These are phyloP conservation scores for Verticillium longisporum DNA, from an alignment of 2,329 filamentous ascomycete species.

Conservation along the genomic window DNA sequence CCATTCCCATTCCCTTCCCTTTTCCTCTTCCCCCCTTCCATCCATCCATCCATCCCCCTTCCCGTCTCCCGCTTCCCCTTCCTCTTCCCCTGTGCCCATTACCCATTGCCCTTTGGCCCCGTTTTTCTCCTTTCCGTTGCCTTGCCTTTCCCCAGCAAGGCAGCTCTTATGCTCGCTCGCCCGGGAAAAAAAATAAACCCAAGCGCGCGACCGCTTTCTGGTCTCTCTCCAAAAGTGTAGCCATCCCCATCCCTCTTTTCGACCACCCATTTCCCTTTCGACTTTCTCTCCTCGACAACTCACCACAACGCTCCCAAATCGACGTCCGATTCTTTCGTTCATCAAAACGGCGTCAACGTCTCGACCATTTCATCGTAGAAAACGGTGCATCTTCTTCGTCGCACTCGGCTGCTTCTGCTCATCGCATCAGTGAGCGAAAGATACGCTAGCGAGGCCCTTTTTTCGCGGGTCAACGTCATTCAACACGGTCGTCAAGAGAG, in stretches of 20 bases:
- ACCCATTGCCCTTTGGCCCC: constrained; percentile 11
- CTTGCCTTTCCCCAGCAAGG: constrained; percentile 9
- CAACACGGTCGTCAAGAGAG: not conserved
- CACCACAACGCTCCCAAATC: constrained; percentile 26
- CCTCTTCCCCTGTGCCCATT: too few relatives aligned
- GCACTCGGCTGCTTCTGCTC: not conserved
- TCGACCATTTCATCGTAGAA: constrained; percentile 8
- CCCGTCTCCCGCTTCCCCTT: constrained; percentile 4
- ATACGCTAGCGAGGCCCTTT: not conserved
- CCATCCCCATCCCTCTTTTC: constrained; percentile 39
- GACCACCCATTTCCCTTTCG: constrained; percentile 17
- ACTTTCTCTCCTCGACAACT: constrained; percentile 19
- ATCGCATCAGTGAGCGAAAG: not conserved
- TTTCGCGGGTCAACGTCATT: not conserved
- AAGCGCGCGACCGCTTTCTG: constrained; percentile 16
- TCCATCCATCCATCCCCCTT: constrained; percentile 17
- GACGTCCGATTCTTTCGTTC: constrained; percentile 23
- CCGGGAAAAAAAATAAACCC: constrained; percentile 21
- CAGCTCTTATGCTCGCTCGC: constrained; percentile 2
- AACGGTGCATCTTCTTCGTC: not conserved
- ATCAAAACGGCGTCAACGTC: constrained; percentile 25
- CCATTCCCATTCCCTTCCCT: constrained; percentile 8
- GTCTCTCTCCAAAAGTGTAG: constrained; percentile 35
- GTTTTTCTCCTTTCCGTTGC: constrained; percentile 16
- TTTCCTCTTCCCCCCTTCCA: constrained; percentile 15